Conservation (phyloP, 768 basidiomycete species). For the Trametes punicea region DNA sequence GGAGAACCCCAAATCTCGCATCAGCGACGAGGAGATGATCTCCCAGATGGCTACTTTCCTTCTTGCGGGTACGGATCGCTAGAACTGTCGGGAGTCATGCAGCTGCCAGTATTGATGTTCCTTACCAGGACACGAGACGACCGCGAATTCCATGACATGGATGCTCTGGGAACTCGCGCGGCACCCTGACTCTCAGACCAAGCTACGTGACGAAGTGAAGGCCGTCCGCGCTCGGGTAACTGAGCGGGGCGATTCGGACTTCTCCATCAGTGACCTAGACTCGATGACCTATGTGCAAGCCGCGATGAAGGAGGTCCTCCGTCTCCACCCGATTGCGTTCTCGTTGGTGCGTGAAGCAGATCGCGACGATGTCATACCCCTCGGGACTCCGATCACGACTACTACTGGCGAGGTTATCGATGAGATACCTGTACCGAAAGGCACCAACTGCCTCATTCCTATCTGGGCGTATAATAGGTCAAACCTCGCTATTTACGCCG, state of each 20-base stretch:
- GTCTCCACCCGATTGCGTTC: conserved; percentile 23
- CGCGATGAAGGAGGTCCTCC: conserved; percentile 23
- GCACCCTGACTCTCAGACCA: conserved; percentile 5
- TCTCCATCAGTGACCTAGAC: conserved; percentile 18
- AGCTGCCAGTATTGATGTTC: too few relatives aligned
- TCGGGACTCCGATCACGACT: conserved; percentile 11
- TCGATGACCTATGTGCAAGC: not conserved
- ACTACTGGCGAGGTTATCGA: conserved; percentile 18
- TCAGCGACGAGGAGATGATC: conserved; percentile 33
- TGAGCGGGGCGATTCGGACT: conserved; percentile 14
- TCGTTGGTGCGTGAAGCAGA: conserved; percentile 17
- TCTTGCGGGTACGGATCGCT: conserved; percentile 8
- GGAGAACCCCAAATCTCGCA: conserved; percentile 27
- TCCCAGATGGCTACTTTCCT: conserved; percentile 29
- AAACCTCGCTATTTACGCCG: conserved; percentile 5
- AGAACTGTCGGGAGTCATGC: not conserved
- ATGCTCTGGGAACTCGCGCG: conserved; percentile 20
- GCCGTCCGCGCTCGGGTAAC: conserved; percentile 12
- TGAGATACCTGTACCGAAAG: conserved; percentile 29
- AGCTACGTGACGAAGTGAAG: conserved; percentile 15
- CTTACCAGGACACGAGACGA: conserved; percentile 30
- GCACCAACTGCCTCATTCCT: conserved; percentile 24
- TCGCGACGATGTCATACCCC: conserved; percentile 25
- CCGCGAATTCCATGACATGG: conserved; percentile 31
- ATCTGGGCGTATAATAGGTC: conserved; percentile 35